phyloP scores from a whole-genome alignment of 2,329 filamentous ascomycete species.

The Alternaria hordeiaustralica region DNA sequence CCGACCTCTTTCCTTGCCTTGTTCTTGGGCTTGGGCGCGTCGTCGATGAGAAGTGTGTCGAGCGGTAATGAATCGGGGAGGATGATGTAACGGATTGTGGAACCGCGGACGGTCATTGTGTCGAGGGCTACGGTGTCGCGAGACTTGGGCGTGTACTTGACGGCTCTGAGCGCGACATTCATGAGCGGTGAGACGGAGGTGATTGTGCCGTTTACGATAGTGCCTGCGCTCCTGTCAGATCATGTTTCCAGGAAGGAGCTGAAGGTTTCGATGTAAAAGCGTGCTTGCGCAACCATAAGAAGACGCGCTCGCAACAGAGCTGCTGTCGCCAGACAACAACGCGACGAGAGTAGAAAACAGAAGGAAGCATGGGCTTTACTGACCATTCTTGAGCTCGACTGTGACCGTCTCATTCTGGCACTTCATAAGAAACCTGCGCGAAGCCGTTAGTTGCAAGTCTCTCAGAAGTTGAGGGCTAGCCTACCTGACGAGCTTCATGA shows the following conservation, averaged over 20 bases:
- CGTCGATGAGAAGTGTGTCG: slow-evolving; percentile 94
- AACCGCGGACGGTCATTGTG: slow-evolving; percentile 95
- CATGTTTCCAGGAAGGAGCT: background rate
- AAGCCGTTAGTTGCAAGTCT: slow-evolving; percentile 26
- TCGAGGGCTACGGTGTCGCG: slow-evolving; percentile 89
- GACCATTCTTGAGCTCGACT: slow-evolving; percentile 98
- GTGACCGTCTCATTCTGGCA: slow-evolving; percentile 98
- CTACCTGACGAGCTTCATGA: slow-evolving; percentile 49
- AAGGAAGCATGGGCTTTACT: slow-evolving; percentile 12
- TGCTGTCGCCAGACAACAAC: background rate
- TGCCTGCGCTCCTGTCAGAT: slow-evolving; percentile 63
- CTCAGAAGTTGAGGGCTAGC: background rate
- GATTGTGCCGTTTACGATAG: slow-evolving; percentile 95
- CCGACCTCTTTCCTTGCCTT: slow-evolving; percentile 91
- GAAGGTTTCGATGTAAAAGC: background rate
- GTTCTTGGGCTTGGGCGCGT: slow-evolving; percentile 98
- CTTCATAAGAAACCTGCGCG: slow-evolving; percentile 93
- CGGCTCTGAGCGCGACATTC: slow-evolving; percentile 94
- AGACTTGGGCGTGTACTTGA: slow-evolving; percentile 93
- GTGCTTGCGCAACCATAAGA: slow-evolving; percentile 4
- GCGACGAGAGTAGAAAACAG: background rate
- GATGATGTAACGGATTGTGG: slow-evolving; percentile 95
- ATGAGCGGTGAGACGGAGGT: slow-evolving; percentile 96
- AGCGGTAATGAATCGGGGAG: slow-evolving; percentile 93
- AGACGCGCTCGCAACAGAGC: background rate